phyloP scores from a whole-genome alignment of 805 yeast genomes.

The Yarrowia divulgata region DNA sequence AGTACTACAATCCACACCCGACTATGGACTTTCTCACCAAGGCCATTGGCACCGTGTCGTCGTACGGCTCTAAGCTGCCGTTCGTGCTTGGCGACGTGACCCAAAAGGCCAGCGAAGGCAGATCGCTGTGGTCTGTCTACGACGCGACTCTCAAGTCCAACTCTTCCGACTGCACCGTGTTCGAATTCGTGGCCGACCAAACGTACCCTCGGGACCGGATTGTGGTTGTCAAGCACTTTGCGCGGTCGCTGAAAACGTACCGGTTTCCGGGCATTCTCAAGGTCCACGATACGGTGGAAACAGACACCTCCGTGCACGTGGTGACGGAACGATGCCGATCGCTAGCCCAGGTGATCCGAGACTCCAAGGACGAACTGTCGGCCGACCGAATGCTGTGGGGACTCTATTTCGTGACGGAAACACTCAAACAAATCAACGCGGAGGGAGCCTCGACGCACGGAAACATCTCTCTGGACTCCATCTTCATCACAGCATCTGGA shows the following conservation, averaged over 20 bases:
- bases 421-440: constrained; percentile 64
- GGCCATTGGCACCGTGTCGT: constrained; percentile 45
- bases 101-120: constrained; percentile 47
- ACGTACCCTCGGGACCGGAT: constrained; percentile 47
- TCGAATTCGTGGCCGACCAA: constrained; percentile 63
- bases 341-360: constrained; percentile 53
- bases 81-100: constrained; percentile 47
- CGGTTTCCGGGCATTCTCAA: constrained; percentile 74
- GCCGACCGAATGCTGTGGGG: constrained; percentile 59
- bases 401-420: constrained; percentile 57
- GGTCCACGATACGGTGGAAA: constrained; percentile 68
- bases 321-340: constrained; percentile 74
- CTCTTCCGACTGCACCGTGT: constrained; percentile 61
- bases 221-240: constrained; percentile 56
- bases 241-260: constrained; percentile 60
- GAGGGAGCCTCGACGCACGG: constrained; percentile 70
- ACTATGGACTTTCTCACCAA: constrained; percentile 49
- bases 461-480: constrained; percentile 61
- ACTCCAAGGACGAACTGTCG: constrained; percentile 44
- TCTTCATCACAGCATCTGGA: constrained; percentile 72
- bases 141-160: constrained; percentile 60
- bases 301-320: constrained; percentile 62
- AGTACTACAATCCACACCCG: constrained; percentile 4
- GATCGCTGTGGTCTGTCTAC: constrained; percentile 67
- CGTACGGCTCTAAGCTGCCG: constrained; percentile 47